Conservation (phyloP, 345 rosid genomes). For the Eucalyptus dawsonii region DNA sequence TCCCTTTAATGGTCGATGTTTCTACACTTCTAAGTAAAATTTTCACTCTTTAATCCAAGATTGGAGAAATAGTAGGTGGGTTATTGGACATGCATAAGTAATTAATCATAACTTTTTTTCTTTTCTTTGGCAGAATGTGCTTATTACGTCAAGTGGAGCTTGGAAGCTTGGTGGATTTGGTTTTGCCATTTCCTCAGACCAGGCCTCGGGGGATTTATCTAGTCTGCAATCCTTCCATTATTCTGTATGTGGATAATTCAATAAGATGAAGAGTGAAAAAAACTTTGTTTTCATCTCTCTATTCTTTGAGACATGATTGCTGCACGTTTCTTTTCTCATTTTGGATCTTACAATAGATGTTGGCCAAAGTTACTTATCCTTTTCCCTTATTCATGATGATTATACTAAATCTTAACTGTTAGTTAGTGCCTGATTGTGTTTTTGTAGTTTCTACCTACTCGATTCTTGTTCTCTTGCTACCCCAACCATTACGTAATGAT, state of each 20-base stretch:
- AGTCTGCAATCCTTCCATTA: constrained; percentile 67
- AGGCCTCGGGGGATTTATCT: constrained; percentile 38
- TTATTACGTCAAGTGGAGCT: constrained; percentile 84
- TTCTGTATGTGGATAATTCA: constrained; percentile 45
- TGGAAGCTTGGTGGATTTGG: constrained; percentile 99
- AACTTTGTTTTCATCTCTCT: not conserved
- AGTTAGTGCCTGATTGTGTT: not conserved
- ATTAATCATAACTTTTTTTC: not conserved
- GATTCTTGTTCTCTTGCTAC: not conserved
- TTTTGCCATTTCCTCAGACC: constrained; percentile 64
- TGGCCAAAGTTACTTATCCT: not conserved
- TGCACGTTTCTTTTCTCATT: not conserved
- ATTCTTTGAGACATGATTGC: not conserved
- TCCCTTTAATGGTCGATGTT: not conserved
- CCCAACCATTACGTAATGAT: not conserved
- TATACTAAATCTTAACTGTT: not conserved
- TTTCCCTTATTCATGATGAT: not conserved
- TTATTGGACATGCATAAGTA: not conserved
- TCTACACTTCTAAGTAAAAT: not conserved
- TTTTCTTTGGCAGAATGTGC: constrained; percentile 49
- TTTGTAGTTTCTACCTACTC: not conserved
- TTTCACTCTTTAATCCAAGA: not conserved
- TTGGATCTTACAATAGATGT: not conserved
- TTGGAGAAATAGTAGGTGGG: not conserved
- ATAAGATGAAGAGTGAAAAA: not conserved